These are phyloP conservation scores for Tetrahymena borealis DNA, from an alignment of 73 alveolate species.

Conservation along the genomic window DNA sequence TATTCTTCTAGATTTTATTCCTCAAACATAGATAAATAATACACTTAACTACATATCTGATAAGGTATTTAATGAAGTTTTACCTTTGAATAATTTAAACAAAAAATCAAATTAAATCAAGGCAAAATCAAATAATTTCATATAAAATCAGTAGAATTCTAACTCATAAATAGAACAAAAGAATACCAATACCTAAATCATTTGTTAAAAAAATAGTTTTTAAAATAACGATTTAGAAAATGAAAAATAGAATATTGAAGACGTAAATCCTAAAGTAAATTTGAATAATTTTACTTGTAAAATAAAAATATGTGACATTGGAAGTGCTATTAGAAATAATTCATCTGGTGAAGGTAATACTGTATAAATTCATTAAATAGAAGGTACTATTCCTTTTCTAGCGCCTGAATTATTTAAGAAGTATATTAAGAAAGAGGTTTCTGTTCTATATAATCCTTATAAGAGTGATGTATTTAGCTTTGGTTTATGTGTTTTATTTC, in stretches of 20 bases:
- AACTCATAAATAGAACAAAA: no score
- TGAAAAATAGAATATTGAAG: no score
- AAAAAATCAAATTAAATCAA: no score
- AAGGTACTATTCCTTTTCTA: neutral
- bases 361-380: neutral
- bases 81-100: no score
- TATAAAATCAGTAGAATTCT: no score
- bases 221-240: no score
- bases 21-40: neutral
- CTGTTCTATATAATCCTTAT: neutral
- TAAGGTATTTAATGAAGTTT: no score
- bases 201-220: no score
- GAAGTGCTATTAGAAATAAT: neutral
- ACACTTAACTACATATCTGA: neutral
- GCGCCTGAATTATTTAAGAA: neutral
- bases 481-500: neutral
- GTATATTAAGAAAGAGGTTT: neutral
- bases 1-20: neutral
- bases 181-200: no score
- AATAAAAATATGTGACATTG: neutral
- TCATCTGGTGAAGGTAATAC: neutral
- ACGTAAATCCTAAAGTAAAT: neutral
- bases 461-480: neutral
- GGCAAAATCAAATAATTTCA: no score
- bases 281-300: neutral